Evolutionary conservation across 805 yeast genomes (phyloP), one percentile per base, ranked within the genome.

Genomic region (Hagleromyces aurorensis): DNA sequence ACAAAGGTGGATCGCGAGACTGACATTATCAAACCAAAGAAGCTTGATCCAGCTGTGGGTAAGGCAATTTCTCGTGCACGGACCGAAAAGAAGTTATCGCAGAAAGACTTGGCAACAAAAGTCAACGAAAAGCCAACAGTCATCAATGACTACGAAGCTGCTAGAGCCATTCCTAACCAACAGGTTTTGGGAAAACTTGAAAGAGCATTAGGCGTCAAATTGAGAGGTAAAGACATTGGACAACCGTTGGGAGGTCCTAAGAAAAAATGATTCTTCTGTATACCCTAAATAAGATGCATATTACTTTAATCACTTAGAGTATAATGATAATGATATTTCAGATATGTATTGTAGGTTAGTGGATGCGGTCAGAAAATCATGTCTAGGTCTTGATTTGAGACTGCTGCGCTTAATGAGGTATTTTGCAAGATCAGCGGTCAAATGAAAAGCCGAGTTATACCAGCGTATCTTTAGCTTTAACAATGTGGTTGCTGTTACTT

Each of bases 181-280:
- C 97, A 87, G 63, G 62, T 91, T 30, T 70, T 91, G 50, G 87
- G 80, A 32, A 91, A 91, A 67, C 64, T 91, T 59, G 97, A 91
- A 67, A 75, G 96, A 61, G 93, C 80, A 23, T 69, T 91, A 48
- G 97, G 97, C 44, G 80, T 91, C 41, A 91, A 86, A 65, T 74
- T 91, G 55, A 76, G 97, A 66, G 98, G 98, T 55, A 87, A 89
- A 67, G 81, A 78, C 61, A 81, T 91, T 50, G 98, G 98, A 40
- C 75, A 78, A 50, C 95, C 97, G 19, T 68, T 91, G 44, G 61
- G 59, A 33, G 62, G 59, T 20, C 63, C 64, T 44, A 63, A 63
- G 55, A 63, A 63, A 55, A 61, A 61, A 46, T 60, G n/a, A n/a
- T n/a, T n/a, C n/a, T n/a, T n/a, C n/a, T n/a, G n/a, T n/a, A n/a